phyloP scores from a whole-genome alignment of 106 monocot species.

The Allium sativum region DNA sequence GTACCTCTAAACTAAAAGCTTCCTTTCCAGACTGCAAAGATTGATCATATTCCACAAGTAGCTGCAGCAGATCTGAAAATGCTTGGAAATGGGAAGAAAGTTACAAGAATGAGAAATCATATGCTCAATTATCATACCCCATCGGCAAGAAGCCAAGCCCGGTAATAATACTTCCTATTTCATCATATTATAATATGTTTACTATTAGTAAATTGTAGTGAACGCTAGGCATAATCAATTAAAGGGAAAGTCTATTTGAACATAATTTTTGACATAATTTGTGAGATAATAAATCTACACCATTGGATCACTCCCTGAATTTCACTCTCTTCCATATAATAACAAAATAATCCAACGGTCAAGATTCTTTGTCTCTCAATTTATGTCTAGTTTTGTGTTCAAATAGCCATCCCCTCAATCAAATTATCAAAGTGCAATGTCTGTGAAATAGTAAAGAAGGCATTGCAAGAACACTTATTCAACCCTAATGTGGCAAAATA shows the following conservation, averaged over 20 bases:
- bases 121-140: slow-evolving; percentile 32
- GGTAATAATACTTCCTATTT: slow-evolving; percentile 53
- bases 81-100: slow-evolving; percentile 33
- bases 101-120: slow-evolving; percentile 33
- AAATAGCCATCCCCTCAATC: too few relatives aligned
- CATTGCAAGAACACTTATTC: background rate
- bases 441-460: background rate
- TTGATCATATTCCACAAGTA: slow-evolving; percentile 24
- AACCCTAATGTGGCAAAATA: background rate
- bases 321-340: too few relatives aligned
- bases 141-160: slow-evolving; percentile 40
- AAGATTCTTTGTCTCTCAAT: too few relatives aligned
- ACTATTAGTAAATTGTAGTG: too few relatives aligned
- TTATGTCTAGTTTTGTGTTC: too few relatives aligned
- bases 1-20: slow-evolving; percentile 29
- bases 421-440: too few relatives aligned
- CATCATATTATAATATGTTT: background rate
- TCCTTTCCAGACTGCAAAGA: slow-evolving; percentile 9
- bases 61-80: slow-evolving; percentile 29
- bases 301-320: too few relatives aligned
- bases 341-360: too few relatives aligned
- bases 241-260: too few relatives aligned
- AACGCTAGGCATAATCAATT: too few relatives aligned
- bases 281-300: too few relatives aligned
- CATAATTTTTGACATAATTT: too few relatives aligned